Percentiles rank a stretch among this genome's conserved stretches.
These are phyloP conservation scores for Dothidotthia symphoricarpi DNA, from an alignment of 2,329 filamentous ascomycete genomes.

Conservation along the genomic window DNA sequence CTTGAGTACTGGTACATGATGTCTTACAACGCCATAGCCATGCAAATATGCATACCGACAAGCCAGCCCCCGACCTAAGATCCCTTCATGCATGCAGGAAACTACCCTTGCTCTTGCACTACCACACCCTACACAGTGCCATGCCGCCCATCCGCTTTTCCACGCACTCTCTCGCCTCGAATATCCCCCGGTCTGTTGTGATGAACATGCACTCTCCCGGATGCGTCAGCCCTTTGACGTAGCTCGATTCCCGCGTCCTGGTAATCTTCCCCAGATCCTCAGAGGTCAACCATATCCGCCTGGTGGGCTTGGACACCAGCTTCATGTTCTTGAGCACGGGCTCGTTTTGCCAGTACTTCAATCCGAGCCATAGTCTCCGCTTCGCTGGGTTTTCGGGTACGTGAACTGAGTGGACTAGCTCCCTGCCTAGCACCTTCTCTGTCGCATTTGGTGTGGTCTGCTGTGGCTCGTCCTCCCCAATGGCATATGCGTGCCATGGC, in stretches of 20 bases:
- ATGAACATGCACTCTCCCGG: slow-evolving; percentile 83
- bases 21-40: slow-evolving; percentile 13
- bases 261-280: slow-evolving; percentile 63
- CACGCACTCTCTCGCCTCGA: slow-evolving; percentile 81
- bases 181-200: slow-evolving; percentile 70
- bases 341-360: slow-evolving; percentile 85
- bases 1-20: slow-evolving; percentile 13
- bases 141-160: slow-evolving; percentile 78
- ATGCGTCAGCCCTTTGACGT: slow-evolving; percentile 68
- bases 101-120: slow-evolving; percentile 5
- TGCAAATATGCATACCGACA: slow-evolving; percentile 1
- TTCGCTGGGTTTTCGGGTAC: slow-evolving; percentile 63
- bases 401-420: slow-evolving; percentile 22
- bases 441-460: not conserved
- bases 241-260: slow-evolving; percentile 64
- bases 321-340: slow-evolving; percentile 70
- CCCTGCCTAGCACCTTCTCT: slow-evolving; percentile 16
- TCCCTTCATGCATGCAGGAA: slow-evolving; percentile 6
- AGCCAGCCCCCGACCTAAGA: not conserved
- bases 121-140: slow-evolving; percentile 67
- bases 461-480: slow-evolving; percentile 3
- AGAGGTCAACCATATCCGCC: slow-evolving; percentile 66
- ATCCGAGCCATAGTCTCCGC: slow-evolving; percentile 78
- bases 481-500: slow-evolving; percentile 40
- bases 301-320: slow-evolving; percentile 71